Evolutionary conservation across 2,329 filamentous ascomycete species (phyloP).

Genomic region (Alternaria ventricosa): DNA sequence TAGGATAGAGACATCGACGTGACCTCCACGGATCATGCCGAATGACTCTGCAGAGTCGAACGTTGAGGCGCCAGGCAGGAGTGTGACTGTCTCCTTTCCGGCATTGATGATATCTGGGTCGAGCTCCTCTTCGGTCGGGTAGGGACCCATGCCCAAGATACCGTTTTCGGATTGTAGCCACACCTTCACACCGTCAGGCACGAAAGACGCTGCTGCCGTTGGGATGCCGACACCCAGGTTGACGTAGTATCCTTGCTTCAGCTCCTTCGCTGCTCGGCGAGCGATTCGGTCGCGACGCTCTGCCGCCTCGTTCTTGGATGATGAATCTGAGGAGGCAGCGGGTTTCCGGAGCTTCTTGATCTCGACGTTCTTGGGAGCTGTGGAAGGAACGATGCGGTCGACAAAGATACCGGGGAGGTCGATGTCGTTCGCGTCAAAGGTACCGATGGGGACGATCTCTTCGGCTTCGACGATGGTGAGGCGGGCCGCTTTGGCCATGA

Average conservation of each 20-base stretch:
- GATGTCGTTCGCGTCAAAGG: constrained; percentile 81
- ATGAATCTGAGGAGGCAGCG: constrained; percentile 22
- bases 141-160: constrained; percentile 54
- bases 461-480: constrained; percentile 95
- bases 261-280: constrained; percentile 83
- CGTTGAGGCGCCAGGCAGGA: constrained; percentile 77
- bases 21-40: constrained; percentile 88
- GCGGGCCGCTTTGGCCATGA: constrained; percentile 88
- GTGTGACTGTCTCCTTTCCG: constrained; percentile 90
- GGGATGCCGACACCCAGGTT: constrained; percentile 94
- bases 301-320: constrained; percentile 11
- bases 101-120: constrained; percentile 91
- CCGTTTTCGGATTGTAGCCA: constrained; percentile 64
- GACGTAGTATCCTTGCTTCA: constrained; percentile 94
- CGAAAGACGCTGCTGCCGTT: constrained; percentile 85
- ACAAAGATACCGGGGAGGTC: constrained; percentile 93
- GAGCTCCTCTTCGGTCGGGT: constrained; percentile 68
- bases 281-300: constrained; percentile 76
- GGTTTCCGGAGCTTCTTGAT: constrained; percentile 44
- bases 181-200: constrained; percentile 63
- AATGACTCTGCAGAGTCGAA: constrained; percentile 91
- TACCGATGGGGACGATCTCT: constrained; percentile 86
- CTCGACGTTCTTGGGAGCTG: constrained; percentile 78
- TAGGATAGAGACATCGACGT: constrained; percentile 86
- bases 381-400: constrained; percentile 84